Conservation (phyloP, 2,329 filamentous ascomycete genomes). For the Verticillium isaacii region DNA sequence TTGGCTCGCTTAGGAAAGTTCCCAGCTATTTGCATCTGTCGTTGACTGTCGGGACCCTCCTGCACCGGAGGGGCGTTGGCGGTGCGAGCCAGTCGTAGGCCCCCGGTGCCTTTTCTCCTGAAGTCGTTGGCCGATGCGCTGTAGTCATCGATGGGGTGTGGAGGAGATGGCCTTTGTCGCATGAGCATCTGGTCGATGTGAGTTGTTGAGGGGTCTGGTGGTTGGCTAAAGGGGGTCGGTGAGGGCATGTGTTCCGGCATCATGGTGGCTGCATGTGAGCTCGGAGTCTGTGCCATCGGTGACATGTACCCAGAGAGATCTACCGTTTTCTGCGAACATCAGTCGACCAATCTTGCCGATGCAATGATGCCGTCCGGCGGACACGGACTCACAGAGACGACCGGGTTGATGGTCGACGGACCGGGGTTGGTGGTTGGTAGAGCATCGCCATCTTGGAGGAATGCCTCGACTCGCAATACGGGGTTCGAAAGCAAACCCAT, state of each 20-base stretch:
- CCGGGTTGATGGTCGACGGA: constrained; percentile 6
- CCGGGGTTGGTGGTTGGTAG: constrained; percentile 3
- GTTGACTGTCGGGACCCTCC: constrained; percentile 9
- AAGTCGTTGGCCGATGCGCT: neutral
- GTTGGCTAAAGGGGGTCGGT: neutral
- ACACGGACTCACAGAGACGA: constrained; percentile 10
- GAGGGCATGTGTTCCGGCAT: neutral
- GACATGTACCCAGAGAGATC: constrained; percentile 12
- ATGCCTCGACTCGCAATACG: constrained; percentile 12
- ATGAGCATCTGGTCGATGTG: neutral
- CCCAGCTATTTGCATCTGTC: constrained; percentile 13
- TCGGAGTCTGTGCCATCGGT: constrained; percentile 3
- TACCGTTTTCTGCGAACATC: constrained; percentile 12
- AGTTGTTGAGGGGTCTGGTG: neutral
- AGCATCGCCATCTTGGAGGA: constrained; percentile 11
- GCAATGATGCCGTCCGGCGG: neutral
- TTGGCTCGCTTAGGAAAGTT: constrained; percentile 15
- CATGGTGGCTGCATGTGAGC: neutral
- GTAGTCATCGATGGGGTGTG: neutral
- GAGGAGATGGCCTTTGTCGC: neutral
- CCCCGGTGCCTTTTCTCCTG: constrained; percentile 8
- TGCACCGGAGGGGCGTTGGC: constrained; percentile 3
- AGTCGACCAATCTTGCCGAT: neutral
- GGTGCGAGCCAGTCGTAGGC: constrained; percentile 4
- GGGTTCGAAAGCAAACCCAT: constrained; percentile 11